phyloP scores from a whole-genome alignment of 1,284 basidiomycete genomes.

The Apiotrichum sp. region DNA sequence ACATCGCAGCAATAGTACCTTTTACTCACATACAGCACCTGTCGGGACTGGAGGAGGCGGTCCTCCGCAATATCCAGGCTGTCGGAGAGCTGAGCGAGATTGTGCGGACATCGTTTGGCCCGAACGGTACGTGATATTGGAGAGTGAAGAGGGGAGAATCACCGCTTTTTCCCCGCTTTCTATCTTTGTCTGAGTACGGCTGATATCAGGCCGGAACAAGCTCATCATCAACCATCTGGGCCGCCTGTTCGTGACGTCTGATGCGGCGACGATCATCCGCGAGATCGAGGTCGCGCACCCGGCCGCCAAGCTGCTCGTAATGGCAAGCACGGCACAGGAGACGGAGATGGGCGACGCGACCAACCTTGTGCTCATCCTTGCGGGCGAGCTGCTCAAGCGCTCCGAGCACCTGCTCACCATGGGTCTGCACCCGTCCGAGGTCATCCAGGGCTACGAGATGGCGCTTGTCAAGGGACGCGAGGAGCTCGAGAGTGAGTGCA shows the following conservation, averaged over 20 bases:
- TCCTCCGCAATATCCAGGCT: conserved; percentile 90
- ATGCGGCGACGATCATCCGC: conserved; percentile 97
- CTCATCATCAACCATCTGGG: conserved; percentile 95
- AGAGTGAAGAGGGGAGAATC: conserved; percentile 33
- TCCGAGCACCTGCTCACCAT: conserved; percentile 88
- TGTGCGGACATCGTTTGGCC: conserved; percentile 92
- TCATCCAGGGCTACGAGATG: conserved; percentile 92
- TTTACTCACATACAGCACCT: conserved; percentile 56
- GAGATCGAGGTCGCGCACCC: conserved; percentile 99
- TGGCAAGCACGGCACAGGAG: conserved; percentile 96
- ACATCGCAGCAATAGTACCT: neutral
- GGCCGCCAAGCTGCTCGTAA: conserved; percentile 92
- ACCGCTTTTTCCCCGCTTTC: neutral
- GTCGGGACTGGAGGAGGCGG: conserved; percentile 86
- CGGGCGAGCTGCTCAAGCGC: conserved; percentile 91
- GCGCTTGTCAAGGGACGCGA: conserved; percentile 78
- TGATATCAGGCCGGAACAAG: conserved; percentile 73
- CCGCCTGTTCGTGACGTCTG: conserved; percentile 92
- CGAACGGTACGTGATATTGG: conserved; percentile 60
- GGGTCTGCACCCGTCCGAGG: conserved; percentile 92
- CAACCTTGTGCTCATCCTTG: conserved; percentile 90
- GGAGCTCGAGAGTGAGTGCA: conserved; percentile 78
- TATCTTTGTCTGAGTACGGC: neutral
- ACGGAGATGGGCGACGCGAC: conserved; percentile 98
- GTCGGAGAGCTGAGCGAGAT: conserved; percentile 90